Conservation (phyloP, 352 stramenopile genomes). For the Phytophthora fragariae region DNA sequence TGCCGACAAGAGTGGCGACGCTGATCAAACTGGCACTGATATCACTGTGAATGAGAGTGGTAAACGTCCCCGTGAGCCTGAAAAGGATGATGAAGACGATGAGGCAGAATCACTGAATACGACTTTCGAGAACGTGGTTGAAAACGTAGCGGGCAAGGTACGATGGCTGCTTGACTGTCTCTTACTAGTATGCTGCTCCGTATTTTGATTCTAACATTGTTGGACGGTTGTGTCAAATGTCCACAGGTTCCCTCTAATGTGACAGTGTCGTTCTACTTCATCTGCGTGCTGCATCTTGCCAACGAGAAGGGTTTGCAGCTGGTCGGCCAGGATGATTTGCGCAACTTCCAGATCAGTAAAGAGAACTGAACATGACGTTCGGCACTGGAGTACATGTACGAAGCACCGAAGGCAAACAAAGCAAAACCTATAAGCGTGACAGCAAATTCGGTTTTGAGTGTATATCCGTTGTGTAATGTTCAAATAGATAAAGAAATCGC, state of each 20-base stretch:
- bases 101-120: constrained; percentile 38
- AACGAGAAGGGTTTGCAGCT: constrained; percentile 98
- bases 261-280: constrained; percentile 99
- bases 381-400: constrained; percentile 4
- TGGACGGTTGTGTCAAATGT: not conserved
- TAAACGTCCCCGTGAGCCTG: constrained; percentile 35
- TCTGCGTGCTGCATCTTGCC: constrained; percentile 98
- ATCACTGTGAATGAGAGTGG: constrained; percentile 41
- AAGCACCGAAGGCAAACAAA: constrained; percentile 23
- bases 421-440: constrained; percentile 22
- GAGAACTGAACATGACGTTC: constrained; percentile 33
- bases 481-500: constrained; percentile 35
- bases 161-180: not conserved
- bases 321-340: constrained; percentile 74
- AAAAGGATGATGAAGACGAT: constrained; percentile 32
- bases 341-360: constrained; percentile 79
- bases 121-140: constrained; percentile 92
- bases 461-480: constrained; percentile 41
- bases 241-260: constrained; percentile 92
- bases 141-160: constrained; percentile 89
- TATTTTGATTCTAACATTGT: constrained; percentile 15
- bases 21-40: constrained; percentile 4
- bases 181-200: too few species aligned
- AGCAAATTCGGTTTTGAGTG: constrained; percentile 34
- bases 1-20: constrained; percentile 4